Evolutionary conservation across 140 eudicot genomes (phyloP), one percentile per base, ranked within the genome.

Genomic region (Erigeron philadelphicus): DNA sequence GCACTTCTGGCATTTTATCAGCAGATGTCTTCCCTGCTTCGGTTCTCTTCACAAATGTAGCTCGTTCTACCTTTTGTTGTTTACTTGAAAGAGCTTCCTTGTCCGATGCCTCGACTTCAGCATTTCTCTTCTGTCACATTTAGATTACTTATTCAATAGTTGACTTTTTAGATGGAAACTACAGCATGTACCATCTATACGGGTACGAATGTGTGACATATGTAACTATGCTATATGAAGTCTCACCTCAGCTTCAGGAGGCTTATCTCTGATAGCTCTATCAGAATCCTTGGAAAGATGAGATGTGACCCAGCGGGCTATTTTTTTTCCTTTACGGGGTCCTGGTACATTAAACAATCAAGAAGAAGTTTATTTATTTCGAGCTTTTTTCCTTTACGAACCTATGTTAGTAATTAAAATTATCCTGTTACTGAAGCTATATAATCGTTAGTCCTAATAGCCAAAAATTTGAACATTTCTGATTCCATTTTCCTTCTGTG

Each of bases 221-320:
- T 50, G 43, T 63, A 67, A 78, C 40, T 68, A 75, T 67, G 74
- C 42, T 75, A 67, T 65, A 72, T 57, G 48, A 68, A 79, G 60
- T 35, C 72, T 79, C 84, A 87, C 95, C 85, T 87, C 81, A n/a
- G 72, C 64, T 53, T 69, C 80, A 62, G 75, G 72, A 71, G 72
- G 70, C 44, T 55, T 65, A 77, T 79, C 84, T 63, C 68, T 66
- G 45, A 62, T 23, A 62, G 72, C 79, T 81, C 63, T 81, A 71
- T 79, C 82, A 44, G 81, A 77, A 79, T 79, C 85, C 84, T 77
- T 87, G 76, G 81, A 81, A 57, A 84, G 84, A 76, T 83, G 79
- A 68, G 97, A 89, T 61, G 76, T 79, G 65, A 90, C 77, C 97
- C 92, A 90, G 59, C 79, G 76, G 57, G 86, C 83, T 79, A 90